phyloP scores from a whole-genome alignment of 1,284 basidiomycete genomes.

The Irpex sp. region DNA sequence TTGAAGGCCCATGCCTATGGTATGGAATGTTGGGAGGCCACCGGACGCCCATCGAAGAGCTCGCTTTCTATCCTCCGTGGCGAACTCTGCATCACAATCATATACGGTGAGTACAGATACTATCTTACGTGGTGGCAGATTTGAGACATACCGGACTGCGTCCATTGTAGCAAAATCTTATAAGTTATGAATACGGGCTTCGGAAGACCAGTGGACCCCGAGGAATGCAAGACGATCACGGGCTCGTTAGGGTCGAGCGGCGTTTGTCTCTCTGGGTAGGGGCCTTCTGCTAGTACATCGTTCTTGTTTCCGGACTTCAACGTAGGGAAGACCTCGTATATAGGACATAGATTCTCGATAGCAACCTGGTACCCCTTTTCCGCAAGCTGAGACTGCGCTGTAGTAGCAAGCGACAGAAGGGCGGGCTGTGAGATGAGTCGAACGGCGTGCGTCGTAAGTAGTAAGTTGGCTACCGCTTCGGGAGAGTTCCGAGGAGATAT shows the following conservation, averaged over 20 bases:
- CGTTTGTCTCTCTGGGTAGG: constrained; percentile 1
- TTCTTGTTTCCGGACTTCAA: neutral
- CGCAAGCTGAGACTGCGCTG: constrained; percentile 1
- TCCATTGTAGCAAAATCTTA: constrained; percentile 5
- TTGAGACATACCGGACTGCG: too few species aligned
- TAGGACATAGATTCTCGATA: constrained; percentile 5
- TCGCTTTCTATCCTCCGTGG: neutral
- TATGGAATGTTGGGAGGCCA: constrained; percentile 17
- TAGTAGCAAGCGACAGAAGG: constrained; percentile 5
- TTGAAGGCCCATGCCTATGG: constrained; percentile 13
- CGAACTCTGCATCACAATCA: neutral
- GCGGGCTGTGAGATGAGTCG: constrained; percentile 8
- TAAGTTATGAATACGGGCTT: constrained; percentile 16
- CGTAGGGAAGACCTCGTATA: constrained; percentile 13
- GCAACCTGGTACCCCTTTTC: constrained; percentile 2
- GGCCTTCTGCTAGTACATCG: neutral
- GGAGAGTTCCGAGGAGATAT: constrained; percentile 13
- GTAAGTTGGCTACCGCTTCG: constrained; percentile 11
- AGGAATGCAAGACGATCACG: constrained; percentile 9
- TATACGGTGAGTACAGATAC: too few species aligned
- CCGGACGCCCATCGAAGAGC: constrained; percentile 2
- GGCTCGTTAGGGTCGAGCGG: constrained; percentile 3
- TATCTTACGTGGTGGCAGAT: too few species aligned
- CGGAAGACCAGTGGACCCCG: constrained; percentile 14
- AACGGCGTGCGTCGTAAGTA: constrained; percentile 11